Percentiles rank a stretch among this genome's conserved stretches.
These are phyloP conservation scores for Rhodamnia argentea DNA, from an alignment of 345 rosid species.

Conservation along the genomic window DNA sequence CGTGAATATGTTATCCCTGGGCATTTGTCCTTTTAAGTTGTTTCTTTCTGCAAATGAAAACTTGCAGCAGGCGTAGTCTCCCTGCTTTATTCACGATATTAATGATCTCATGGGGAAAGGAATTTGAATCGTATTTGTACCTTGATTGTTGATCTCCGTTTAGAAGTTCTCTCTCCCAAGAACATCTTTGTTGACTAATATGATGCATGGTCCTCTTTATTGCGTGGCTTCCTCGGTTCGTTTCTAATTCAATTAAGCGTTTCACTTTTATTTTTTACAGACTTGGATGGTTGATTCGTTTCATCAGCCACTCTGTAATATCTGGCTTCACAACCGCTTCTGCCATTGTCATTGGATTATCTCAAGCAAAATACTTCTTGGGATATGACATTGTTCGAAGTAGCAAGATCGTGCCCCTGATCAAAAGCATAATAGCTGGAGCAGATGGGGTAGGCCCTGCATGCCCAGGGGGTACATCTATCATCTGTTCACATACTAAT, in stretches of 20 bases:
- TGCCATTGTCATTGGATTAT: conserved; percentile 88
- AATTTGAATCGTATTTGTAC: not conserved
- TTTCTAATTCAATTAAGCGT: not conserved
- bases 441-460: conserved; percentile 53
- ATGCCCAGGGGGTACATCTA: not conserved
- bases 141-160: not conserved
- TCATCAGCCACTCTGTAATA: conserved; percentile 97
- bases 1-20: not conserved
- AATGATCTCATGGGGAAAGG: not conserved
- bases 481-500: not conserved
- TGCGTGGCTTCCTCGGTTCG: not conserved
- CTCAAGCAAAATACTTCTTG: conserved; percentile 92
- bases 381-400: conserved; percentile 76
- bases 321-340: conserved; percentile 97
- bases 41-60: not conserved
- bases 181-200: not conserved
- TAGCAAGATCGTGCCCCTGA: conserved; percentile 82
- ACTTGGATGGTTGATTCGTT: conserved; percentile 99
- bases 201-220: not conserved
- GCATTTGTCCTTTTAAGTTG: not conserved
- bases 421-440: conserved; percentile 88
- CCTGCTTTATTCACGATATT: not conserved
- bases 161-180: not conserved
- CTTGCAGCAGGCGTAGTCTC: not conserved
- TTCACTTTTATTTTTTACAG: conserved; percentile 18